Evolutionary conservation across 331 rosid genomes (phyloP).

Genomic region (Erythrophleum ivorense): DNA sequence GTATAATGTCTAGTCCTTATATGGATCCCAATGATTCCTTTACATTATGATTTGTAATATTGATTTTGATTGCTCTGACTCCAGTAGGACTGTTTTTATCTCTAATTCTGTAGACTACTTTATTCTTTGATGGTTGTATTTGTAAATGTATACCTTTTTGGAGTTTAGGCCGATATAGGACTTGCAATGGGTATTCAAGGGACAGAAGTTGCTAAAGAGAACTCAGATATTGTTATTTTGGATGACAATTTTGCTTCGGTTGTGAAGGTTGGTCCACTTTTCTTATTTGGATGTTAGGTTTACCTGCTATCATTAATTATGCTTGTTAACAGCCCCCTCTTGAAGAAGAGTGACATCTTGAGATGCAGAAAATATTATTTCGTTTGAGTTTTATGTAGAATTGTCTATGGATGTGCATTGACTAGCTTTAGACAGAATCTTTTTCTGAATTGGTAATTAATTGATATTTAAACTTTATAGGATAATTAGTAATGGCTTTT

Average conservation of each 20-base stretch:
- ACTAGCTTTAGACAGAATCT: not conserved
- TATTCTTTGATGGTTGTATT: slow-evolving; percentile 31
- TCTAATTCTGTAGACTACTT: not conserved
- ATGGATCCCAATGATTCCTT: not conserved
- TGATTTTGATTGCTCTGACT: not conserved
- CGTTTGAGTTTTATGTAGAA: not conserved
- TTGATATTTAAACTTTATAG: slow-evolving; percentile 9
- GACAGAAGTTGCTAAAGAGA: slow-evolving; percentile 98
- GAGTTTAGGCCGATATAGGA: slow-evolving; percentile 90
- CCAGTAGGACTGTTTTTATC: not conserved
- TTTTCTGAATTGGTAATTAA: not conserved
- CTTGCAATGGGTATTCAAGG: slow-evolving; percentile 98
- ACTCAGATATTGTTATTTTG: slow-evolving; percentile 93
- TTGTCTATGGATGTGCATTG: slow-evolving; percentile 10
- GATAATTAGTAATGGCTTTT: slow-evolving; percentile 24
- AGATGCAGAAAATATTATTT: slow-evolving; percentile 29
- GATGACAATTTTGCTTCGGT: slow-evolving; percentile 96
- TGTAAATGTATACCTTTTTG: slow-evolving; percentile 20
- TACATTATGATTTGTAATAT: not conserved
- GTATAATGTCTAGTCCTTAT: not conserved
- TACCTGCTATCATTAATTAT: not conserved
- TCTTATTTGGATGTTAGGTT: slow-evolving; percentile 17
- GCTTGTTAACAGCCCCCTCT: slow-evolving; percentile 1
- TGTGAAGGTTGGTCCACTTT: slow-evolving; percentile 73
- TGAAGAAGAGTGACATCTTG: slow-evolving; percentile 17